Evolutionary conservation across 371 early-diverging fungal species (phyloP).

Genomic region (Synchytrium microbalum): DNA sequence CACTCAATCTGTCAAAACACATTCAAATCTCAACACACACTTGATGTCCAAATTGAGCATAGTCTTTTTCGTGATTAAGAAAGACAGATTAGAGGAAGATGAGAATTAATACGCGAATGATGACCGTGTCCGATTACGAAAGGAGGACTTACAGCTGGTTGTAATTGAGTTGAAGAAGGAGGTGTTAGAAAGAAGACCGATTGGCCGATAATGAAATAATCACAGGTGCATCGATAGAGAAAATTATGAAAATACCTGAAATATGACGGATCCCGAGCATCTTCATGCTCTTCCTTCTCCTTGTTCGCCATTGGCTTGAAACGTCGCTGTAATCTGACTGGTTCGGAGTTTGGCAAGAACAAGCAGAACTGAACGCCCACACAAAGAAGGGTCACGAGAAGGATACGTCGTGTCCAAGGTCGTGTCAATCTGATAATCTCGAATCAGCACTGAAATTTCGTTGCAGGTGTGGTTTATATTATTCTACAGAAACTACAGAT

Average conservation of each 20-base stretch:
- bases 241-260: not conserved
- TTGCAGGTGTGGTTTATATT: too few species aligned
- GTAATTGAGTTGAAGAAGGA: not conserved
- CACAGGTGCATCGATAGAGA: not conserved
- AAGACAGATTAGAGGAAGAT: not conserved
- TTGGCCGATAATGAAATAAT: not conserved
- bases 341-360: too few species aligned
- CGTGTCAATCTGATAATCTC: too few species aligned
- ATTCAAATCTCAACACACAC: conserved; percentile 34
- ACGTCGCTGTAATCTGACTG: too few species aligned
- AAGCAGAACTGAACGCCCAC: too few species aligned
- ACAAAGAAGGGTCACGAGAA: too few species aligned
- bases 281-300: too few species aligned
- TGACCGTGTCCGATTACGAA: not conserved
- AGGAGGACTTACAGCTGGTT: not conserved
- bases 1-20: conserved; percentile 1
- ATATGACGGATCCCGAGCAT: not conserved
- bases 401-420: too few species aligned
- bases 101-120: not conserved
- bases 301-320: too few species aligned
- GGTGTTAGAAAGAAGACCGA: not conserved
- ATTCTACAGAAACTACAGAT: too few species aligned
- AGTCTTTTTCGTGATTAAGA: conserved; percentile 48
- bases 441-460: too few species aligned
- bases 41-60: conserved; percentile 93